A percentile compares a stretch with the other conserved stretches of the same genome.
Conservation (phyloP, 129 eudicot genomes). For the Cynara cardunculus region DNA sequence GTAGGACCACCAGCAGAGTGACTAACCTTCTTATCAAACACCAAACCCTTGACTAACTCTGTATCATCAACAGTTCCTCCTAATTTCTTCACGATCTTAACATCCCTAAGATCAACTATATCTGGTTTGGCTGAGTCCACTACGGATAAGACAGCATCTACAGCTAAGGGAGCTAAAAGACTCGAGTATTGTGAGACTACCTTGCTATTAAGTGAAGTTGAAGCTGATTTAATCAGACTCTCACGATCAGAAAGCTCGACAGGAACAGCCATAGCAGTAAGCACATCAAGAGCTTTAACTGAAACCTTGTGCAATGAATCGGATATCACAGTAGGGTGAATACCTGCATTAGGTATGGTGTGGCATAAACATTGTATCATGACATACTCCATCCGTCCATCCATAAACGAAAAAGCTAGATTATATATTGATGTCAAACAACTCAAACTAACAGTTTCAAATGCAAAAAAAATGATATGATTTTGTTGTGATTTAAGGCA, state of each 20-base stretch:
- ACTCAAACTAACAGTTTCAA: background rate
- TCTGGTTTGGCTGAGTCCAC: constrained; percentile 58
- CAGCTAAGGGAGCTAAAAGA: constrained; percentile 69
- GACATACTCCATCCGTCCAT: background rate
- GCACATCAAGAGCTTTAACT: background rate
- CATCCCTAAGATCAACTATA: constrained; percentile 58
- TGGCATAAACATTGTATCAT: background rate
- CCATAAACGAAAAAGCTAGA: background rate
- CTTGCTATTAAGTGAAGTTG: constrained; percentile 33
- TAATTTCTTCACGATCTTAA: constrained; percentile 57
- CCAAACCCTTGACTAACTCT: constrained; percentile 56
- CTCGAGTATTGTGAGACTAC: constrained; percentile 67
- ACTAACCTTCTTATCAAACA: constrained; percentile 68
- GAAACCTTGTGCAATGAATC: constrained; percentile 1
- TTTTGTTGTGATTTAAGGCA: too few species aligned
- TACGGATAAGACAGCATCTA: constrained; percentile 60
- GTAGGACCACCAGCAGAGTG: constrained; percentile 63
- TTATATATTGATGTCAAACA: background rate
- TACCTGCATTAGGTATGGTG: constrained; percentile 22
- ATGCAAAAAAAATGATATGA: background rate
- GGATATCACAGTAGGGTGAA: background rate
- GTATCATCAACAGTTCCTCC: constrained; percentile 78
- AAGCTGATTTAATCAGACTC: background rate
- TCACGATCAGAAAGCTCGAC: constrained; percentile 3
- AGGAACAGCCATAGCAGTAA: background rate